These are phyloP conservation scores for Nemania serpens DNA, from an alignment of 2,329 filamentous ascomycete genomes.

Conservation along the genomic window DNA sequence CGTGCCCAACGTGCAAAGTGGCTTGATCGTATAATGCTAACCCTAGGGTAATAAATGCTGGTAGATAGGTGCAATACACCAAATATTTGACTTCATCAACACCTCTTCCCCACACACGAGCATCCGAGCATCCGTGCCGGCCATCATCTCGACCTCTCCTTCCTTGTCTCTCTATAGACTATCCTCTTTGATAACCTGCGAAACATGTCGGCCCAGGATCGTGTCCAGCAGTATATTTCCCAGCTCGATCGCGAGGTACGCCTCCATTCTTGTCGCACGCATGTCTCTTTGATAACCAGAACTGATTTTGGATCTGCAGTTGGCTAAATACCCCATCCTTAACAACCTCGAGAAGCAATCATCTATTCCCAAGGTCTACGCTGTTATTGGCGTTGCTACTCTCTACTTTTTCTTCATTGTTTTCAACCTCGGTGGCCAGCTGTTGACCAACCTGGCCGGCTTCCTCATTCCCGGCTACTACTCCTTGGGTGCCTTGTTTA, in stretches of 20 bases:
- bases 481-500: conserved; percentile 79
- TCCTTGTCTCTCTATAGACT: conserved; percentile 16
- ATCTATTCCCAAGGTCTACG: conserved; percentile 83
- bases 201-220: conserved; percentile 76
- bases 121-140: conserved; percentile 22
- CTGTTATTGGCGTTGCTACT: conserved; percentile 72
- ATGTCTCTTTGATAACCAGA: conserved; percentile 28
- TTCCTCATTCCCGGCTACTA: conserved; percentile 86
- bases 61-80: conserved; percentile 27
- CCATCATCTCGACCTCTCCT: conserved; percentile 14
- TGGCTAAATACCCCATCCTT: conserved; percentile 82
- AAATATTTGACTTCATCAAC: conserved; percentile 31
- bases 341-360: conserved; percentile 87
- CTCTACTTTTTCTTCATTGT: conserved; percentile 91
- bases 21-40: conserved; percentile 35
- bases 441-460: conserved; percentile 84
- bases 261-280: not conserved
- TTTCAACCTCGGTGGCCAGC: conserved; percentile 89
- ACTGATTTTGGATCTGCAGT: conserved; percentile 53
- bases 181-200: conserved; percentile 27
- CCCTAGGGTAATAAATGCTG: conserved; percentile 34
- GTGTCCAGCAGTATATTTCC: conserved; percentile 75
- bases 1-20: conserved; percentile 35
- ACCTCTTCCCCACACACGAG: conserved; percentile 32
- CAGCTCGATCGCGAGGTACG: conserved; percentile 83